Percentiles rank a stretch among this genome's conserved stretches.
phyloP scores from a whole-genome alignment of 192 early-diverging fungal species.

The Powellomyces hirtus region DNA sequence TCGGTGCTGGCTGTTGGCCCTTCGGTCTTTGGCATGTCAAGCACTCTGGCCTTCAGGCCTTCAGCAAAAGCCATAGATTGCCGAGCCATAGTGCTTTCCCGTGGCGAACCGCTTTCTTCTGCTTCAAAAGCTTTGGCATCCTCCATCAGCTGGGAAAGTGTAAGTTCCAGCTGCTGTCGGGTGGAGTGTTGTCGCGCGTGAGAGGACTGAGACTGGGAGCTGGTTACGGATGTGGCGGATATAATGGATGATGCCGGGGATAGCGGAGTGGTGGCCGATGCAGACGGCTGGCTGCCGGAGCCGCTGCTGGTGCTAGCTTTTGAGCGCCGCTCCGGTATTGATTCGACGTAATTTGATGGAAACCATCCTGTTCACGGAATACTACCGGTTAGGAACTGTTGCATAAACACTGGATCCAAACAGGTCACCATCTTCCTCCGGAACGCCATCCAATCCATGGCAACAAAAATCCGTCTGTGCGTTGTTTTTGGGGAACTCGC shows the following conservation, averaged over 20 bases:
- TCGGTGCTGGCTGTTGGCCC: background rate
- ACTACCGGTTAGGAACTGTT: no score
- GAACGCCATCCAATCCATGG: no score
- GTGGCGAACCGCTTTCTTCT: background rate
- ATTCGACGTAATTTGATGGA: constrained; percentile 53
- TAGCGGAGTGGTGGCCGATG: constrained; percentile 6
- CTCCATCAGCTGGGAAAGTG: constrained; percentile 22
- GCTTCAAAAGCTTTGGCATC: constrained; percentile 21
- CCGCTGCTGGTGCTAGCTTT: background rate
- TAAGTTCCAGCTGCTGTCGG: constrained; percentile 12
- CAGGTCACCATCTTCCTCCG: no score
- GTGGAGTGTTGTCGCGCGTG: constrained; percentile 13
- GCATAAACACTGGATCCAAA: no score
- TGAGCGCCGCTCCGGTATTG: constrained; percentile 10
- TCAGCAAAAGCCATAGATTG: background rate
- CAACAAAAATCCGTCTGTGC: background rate
- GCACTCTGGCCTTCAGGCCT: background rate
- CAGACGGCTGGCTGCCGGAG: background rate
- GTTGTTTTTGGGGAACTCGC: background rate
- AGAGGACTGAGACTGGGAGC: background rate
- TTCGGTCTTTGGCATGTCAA: constrained; percentile 16
- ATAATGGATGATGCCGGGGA: background rate
- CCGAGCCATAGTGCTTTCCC: background rate
- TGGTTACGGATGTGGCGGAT: constrained; percentile 3
- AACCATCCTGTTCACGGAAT: constrained; percentile 44